These are phyloP conservation scores for Neopestalotiopsis clavispora DNA, from an alignment of 2,329 filamentous ascomycete species.

Conservation along the genomic window DNA sequence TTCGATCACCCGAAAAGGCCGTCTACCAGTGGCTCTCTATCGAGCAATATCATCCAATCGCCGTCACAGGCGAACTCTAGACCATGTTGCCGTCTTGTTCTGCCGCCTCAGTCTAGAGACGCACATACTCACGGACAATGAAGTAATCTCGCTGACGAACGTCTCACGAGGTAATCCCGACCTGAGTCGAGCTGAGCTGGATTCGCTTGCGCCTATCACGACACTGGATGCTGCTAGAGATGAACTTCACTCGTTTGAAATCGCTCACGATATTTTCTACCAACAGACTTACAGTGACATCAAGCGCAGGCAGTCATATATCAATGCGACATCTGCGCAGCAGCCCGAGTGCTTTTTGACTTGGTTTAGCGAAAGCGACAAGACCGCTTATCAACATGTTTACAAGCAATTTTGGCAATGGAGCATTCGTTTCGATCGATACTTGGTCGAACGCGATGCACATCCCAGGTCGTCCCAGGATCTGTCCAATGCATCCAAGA, in stretches of 20 bases:
- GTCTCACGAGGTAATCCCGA: not conserved
- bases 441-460: not conserved
- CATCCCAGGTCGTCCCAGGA: not conserved
- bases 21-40: not conserved
- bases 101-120: conserved; percentile 2
- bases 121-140: not conserved
- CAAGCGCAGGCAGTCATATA: not conserved
- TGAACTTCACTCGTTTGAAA: not conserved
- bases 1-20: not conserved
- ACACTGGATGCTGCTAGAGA: not conserved
- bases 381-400: not conserved
- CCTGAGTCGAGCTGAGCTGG: not conserved
- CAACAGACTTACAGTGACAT: not conserved
- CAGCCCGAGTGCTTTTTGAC: conserved; percentile 5
- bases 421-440: conserved; percentile 6
- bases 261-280: conserved; percentile 12
- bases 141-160: not conserved
- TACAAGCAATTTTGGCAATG: conserved; percentile 6
- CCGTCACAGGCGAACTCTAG: not conserved
- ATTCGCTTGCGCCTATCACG: not conserved
- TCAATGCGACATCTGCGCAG: not conserved
- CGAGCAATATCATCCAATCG: not conserved
- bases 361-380: not conserved
- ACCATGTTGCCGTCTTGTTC: not conserved
- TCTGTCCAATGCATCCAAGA: not conserved